Evolutionary conservation across 2,329 filamentous ascomycete genomes (phyloP).

Genomic region (Fusarium coicis): DNA sequence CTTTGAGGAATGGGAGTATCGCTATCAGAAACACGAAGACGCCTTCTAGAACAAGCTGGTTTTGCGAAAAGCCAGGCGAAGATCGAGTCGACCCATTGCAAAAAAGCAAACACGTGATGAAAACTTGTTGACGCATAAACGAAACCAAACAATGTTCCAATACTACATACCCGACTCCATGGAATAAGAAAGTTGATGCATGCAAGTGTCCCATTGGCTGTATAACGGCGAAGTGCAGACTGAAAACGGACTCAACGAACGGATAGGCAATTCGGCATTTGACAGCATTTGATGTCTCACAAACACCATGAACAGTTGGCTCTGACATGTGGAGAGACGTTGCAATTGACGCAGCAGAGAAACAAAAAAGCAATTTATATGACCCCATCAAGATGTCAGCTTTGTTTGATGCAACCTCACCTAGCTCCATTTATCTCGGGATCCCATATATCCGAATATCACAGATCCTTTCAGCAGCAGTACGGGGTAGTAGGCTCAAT

Average conservation of each 20-base stretch:
- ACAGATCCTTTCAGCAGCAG: conserved; percentile 1
- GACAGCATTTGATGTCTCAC: not conserved
- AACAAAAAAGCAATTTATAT: not conserved
- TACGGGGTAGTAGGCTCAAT: too few relatives aligned
- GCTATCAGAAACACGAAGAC: not conserved
- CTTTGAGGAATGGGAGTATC: not conserved
- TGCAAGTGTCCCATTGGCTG: not conserved
- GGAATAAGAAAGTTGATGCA: conserved; percentile 4
- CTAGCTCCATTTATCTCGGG: not conserved
- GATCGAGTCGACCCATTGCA: not conserved
- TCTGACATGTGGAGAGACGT: conserved; percentile 6
- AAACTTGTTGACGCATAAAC: not conserved
- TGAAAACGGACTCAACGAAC: not conserved
- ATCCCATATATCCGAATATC: not conserved
- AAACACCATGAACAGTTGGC: not conserved
- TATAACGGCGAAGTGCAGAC: not conserved
- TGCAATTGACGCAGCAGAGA: not conserved
- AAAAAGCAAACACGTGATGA: not conserved
- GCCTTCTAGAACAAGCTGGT: not conserved
- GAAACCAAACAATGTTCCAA: not conserved
- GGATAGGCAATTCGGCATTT: not conserved
- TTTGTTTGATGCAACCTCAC: not conserved
- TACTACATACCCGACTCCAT: not conserved
- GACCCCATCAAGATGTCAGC: not conserved
- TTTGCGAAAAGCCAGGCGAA: not conserved